Evolutionary conservation across 768 basidiomycete species (phyloP).

Genomic region (Cytidiella melzeri): DNA sequence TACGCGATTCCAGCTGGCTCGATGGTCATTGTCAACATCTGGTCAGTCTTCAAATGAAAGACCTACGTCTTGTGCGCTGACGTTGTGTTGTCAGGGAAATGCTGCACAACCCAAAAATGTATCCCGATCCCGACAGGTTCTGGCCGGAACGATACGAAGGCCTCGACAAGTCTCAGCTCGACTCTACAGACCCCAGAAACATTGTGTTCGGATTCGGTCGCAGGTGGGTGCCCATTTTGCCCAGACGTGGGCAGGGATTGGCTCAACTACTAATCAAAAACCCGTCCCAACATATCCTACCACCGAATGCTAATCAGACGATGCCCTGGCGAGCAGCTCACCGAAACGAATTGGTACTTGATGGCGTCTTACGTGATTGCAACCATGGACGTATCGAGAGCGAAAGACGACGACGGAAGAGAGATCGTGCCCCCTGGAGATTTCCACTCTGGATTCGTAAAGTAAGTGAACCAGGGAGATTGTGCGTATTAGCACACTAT

Average conservation of each 20-base stretch:
- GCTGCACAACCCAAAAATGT: slow-evolving; percentile 13
- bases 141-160: slow-evolving; percentile 16
- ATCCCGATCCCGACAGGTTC: slow-evolving; percentile 18
- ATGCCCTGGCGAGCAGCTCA: slow-evolving; percentile 24
- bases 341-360: slow-evolving; percentile 20
- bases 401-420: slow-evolving; percentile 1
- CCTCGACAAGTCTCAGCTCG: background rate
- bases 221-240: slow-evolving; percentile 5
- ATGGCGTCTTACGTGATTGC: slow-evolving; percentile 21
- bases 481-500: background rate
- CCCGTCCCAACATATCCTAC: too few species aligned
- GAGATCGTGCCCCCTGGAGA: slow-evolving; percentile 1
- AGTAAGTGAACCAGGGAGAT: background rate
- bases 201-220: slow-evolving; percentile 16
- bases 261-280: too few species aligned
- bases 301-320: slow-evolving; percentile 10
- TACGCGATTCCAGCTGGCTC: slow-evolving; percentile 22
- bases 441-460: slow-evolving; percentile 1
- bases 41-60: slow-evolving; percentile 2
- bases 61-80: background rate
- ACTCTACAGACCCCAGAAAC: background rate
- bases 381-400: slow-evolving; percentile 17
- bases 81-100: slow-evolving; percentile 11
- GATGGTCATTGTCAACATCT: slow-evolving; percentile 19
- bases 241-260: too few species aligned